A percentile compares a stretch with the other conserved stretches of the same genome.
Evolutionary conservation across 2,329 filamentous ascomycete species (phyloP).

Genomic region (Trichoderma lentiforme): DNA sequence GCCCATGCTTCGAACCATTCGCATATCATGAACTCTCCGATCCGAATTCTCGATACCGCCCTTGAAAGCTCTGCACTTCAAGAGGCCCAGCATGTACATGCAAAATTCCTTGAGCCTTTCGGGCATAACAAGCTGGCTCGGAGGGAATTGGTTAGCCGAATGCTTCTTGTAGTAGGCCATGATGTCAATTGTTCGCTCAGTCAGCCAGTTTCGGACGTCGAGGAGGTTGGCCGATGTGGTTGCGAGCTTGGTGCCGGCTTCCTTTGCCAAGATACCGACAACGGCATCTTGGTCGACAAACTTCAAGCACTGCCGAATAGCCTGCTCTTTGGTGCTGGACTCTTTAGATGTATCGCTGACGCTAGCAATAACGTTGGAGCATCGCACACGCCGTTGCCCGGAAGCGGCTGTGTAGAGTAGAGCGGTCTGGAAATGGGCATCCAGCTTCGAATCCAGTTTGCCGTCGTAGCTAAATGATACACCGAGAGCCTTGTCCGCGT

Average conservation of each 20-base stretch:
- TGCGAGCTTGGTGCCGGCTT: slow-evolving; percentile 81
- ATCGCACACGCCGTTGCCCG: slow-evolving; percentile 85
- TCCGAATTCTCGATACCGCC: slow-evolving; percentile 88
- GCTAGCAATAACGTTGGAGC: slow-evolving; percentile 88
- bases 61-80: slow-evolving; percentile 93
- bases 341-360: slow-evolving; percentile 66
- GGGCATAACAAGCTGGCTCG: slow-evolving; percentile 88
- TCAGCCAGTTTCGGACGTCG: slow-evolving; percentile 77
- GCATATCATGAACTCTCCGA: slow-evolving; percentile 84
- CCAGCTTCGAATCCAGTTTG: slow-evolving; percentile 93
- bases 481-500: slow-evolving; percentile 88
- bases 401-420: slow-evolving; percentile 89
- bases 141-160: slow-evolving; percentile 79
- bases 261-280: slow-evolving; percentile 82
- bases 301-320: slow-evolving; percentile 79
- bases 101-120: slow-evolving; percentile 94
- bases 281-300: slow-evolving; percentile 96
- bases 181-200: slow-evolving; percentile 90
- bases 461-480: slow-evolving; percentile 94
- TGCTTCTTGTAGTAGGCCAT: slow-evolving; percentile 90
- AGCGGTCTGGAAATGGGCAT: slow-evolving; percentile 96
- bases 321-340: slow-evolving; percentile 40
- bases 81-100: slow-evolving; percentile 88
- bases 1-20: slow-evolving; percentile 85
- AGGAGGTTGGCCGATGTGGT: slow-evolving; percentile 69